These are phyloP conservation scores for Wickerhamomyces rabaulensis DNA, from an alignment of 805 yeast species.

Conservation along the genomic window DNA sequence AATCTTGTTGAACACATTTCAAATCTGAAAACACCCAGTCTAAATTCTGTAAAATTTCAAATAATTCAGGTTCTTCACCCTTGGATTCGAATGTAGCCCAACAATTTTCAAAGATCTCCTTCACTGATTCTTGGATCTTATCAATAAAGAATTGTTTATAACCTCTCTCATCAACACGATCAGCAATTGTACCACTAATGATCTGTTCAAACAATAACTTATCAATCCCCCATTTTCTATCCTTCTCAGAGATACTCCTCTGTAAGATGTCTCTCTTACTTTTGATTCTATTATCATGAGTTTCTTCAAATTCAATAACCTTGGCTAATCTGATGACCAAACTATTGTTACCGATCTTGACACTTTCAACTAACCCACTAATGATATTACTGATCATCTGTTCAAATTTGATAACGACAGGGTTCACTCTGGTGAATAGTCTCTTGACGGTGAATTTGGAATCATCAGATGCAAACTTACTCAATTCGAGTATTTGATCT, in stretches of 20 bases:
- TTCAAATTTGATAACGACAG: constrained; percentile 55
- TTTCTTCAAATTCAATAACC: constrained; percentile 73
- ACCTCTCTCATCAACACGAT: constrained; percentile 43
- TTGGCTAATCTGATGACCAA: constrained; percentile 69
- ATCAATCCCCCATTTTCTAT: constrained; percentile 11
- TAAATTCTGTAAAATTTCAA: constrained; percentile 61
- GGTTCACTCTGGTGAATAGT: constrained; percentile 39
- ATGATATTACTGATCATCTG: constrained; percentile 59
- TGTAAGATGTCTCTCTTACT: constrained; percentile 25
- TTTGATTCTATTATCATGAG: constrained; percentile 26
- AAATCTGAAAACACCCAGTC: constrained; percentile 85
- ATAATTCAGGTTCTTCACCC: constrained; percentile 30
- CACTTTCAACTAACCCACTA: constrained; percentile 63
- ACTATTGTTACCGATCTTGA: constrained; percentile 61
- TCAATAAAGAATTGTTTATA: constrained; percentile 58
- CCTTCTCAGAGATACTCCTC: constrained; percentile 4
- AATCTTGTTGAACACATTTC: constrained; percentile 53
- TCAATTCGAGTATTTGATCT: constrained; percentile 64
- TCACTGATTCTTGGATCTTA: constrained; percentile 53
- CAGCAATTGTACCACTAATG: constrained; percentile 32
- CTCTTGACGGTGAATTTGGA: constrained; percentile 59
- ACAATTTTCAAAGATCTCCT: constrained; percentile 64
- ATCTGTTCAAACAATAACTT: constrained; percentile 31
- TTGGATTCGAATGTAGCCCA: constrained; percentile 45
- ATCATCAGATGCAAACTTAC: constrained; percentile 53